These are phyloP conservation scores for Candida pseudoglaebosa DNA, from an alignment of 805 yeast genomes.

Conservation along the genomic window DNA sequence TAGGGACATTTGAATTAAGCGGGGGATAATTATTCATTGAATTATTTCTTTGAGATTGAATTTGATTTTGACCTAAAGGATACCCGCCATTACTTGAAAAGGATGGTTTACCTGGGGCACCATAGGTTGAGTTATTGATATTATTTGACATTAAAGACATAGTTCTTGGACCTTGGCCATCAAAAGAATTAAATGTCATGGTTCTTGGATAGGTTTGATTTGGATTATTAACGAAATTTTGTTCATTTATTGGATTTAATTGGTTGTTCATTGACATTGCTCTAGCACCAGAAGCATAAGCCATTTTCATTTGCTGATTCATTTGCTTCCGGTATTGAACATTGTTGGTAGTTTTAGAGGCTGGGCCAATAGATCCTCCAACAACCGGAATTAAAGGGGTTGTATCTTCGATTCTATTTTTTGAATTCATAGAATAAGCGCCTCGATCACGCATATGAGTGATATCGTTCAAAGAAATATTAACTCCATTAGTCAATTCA, in stretches of 20 bases:
- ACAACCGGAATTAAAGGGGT: conserved; percentile 76
- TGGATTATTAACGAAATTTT: conserved; percentile 23
- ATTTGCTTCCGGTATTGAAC: conserved; percentile 66
- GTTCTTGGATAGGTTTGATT: conserved; percentile 34
- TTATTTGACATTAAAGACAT: conserved; percentile 12
- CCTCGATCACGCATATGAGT: conserved; percentile 63
- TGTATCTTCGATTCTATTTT: conserved; percentile 42
- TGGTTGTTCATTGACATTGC: conserved; percentile 40
- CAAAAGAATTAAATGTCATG: conserved; percentile 37
- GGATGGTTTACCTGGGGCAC: not conserved
- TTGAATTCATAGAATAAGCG: conserved; percentile 50
- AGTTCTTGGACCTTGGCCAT: conserved; percentile 13
- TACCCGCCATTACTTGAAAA: not conserved
- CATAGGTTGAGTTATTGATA: not conserved
- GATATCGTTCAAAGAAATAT: conserved; percentile 60
- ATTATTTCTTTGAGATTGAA: conserved; percentile 5
- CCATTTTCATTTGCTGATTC: conserved; percentile 63
- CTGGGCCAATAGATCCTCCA: conserved; percentile 25
- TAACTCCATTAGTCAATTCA: conserved; percentile 33
- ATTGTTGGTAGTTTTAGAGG: conserved; percentile 33
- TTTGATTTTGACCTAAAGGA: not conserved
- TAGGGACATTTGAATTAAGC: conserved; percentile 4
- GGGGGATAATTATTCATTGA: conserved; percentile 4
- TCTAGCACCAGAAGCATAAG: conserved; percentile 43
- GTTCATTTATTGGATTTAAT: conserved; percentile 26